Percentiles rank a stretch among this genome's conserved stretches.
These are phyloP conservation scores for Pythium monospermum DNA, from an alignment of 352 stramenopile genomes.

Conservation along the genomic window DNA sequence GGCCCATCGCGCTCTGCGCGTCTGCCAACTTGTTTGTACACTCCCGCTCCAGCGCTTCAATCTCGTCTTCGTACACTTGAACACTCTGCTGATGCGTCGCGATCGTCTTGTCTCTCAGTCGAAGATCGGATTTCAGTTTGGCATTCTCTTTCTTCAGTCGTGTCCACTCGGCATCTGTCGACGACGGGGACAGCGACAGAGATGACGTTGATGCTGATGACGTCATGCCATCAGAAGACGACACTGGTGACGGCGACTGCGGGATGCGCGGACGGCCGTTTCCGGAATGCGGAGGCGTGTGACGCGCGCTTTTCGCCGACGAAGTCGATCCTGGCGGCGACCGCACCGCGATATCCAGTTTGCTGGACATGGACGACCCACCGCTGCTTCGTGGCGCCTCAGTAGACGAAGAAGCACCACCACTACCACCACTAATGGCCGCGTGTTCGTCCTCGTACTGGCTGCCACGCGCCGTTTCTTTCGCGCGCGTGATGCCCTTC, in stretches of 20 bases:
- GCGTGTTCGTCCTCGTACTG: constrained; percentile 14
- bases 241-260: background rate
- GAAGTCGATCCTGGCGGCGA: constrained; percentile 16
- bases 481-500: constrained; percentile 24
- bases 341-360: background rate
- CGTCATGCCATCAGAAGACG: background rate
- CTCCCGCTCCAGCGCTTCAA: constrained; percentile 69
- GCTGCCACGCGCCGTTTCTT: constrained; percentile 18
- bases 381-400: background rate
- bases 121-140: constrained; percentile 45
- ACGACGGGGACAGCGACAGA: background rate
- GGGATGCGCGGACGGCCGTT: background rate
- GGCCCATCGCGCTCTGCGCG: constrained; percentile 43
- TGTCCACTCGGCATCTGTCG: constrained; percentile 4
- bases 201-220: background rate
- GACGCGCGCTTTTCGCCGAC: constrained; percentile 5
- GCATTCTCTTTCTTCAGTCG: constrained; percentile 51
- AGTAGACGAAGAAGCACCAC: background rate
- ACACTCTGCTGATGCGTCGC: constrained; percentile 49
- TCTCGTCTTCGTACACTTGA: constrained; percentile 67
- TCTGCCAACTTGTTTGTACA: constrained; percentile 66
- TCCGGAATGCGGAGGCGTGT: constrained; percentile 19
- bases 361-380: background rate
- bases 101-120: constrained; percentile 59
- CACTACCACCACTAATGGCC: background rate